phyloP scores from a whole-genome alignment of 352 stramenopile species.

The Phytophthora ohioensis region DNA sequence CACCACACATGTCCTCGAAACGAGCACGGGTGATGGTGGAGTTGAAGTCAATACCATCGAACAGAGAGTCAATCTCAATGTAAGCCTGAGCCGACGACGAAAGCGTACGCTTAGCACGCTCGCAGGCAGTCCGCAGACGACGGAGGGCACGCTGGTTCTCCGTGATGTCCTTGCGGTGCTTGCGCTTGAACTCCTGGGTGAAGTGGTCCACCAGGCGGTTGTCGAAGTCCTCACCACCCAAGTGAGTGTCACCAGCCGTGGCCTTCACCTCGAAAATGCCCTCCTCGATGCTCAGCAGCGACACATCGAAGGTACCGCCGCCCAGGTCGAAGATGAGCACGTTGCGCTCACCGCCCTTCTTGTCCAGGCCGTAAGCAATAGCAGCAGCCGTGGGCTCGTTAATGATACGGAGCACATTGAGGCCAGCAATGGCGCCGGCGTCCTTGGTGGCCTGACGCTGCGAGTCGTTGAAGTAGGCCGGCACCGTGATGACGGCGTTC shows the following conservation, averaged over 20 bases:
- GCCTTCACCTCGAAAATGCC: constrained; percentile 97
- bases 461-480: constrained; percentile 97
- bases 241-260: constrained; percentile 94
- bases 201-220: constrained; percentile 95
- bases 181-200: constrained; percentile 93
- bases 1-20: constrained; percentile 92
- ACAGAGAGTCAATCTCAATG: constrained; percentile 96
- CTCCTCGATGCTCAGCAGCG: constrained; percentile 93
- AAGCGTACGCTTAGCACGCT: constrained; percentile 95
- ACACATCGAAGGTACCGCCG: constrained; percentile 95
- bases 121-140: constrained; percentile 93
- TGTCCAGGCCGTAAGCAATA: constrained; percentile 94
- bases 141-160: constrained; percentile 90
- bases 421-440: constrained; percentile 87
- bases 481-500: constrained; percentile 94
- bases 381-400: constrained; percentile 97
- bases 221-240: constrained; percentile 95
- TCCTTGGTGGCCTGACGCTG: constrained; percentile 77
- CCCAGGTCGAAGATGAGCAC: constrained; percentile 97
- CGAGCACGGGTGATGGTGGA: constrained; percentile 91
- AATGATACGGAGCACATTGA: constrained; percentile 96
- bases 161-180: constrained; percentile 90
- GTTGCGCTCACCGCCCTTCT: constrained; percentile 94
- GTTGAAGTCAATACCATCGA: constrained; percentile 94
- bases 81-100: constrained; percentile 93